Evolutionary conservation across 2,329 filamentous ascomycete genomes (phyloP), one percentile per base, ranked within the genome.

Genomic region (Fusarium sp.): DNA sequence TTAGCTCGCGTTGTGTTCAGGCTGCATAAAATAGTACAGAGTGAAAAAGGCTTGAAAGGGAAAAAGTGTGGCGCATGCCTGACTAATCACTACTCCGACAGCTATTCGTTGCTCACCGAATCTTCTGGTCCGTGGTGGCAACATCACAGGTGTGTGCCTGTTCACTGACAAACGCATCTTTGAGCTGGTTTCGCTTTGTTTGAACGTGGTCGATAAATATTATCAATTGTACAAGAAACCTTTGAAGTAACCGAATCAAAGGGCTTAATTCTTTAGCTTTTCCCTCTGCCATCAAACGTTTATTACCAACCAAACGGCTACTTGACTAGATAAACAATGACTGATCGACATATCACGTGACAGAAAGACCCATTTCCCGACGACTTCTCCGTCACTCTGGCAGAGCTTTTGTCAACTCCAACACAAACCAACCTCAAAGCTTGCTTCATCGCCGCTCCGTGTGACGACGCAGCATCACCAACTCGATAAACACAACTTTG

Each of bases 401-500:
- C 74, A 75, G 64, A 72, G 60, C 65, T 76, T 51, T 75, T 74
- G 68, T 64, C 73, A 74, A 70, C 73, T 68, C 63, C 59, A 59
- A 62, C 67, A 63, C 60, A 73, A 72, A 11, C 58, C 57, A 25
- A 73, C 62, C 13, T 62, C 58, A 59, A 73, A 65, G 53, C 60
- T 69, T 68, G 69, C 63, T 73, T 20, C 62, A 68, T 66, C 62
- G 58, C 64, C 65, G 53, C 58, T 61, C 56, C 16, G 62, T 68
- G 64, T 68, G 50, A 67, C 67, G 53, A 72, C 54, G 60, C 62
- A 61, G 40, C 62, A 63, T 64, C 62, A 53, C 50, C 63, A 57
- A 64, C 66, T 54, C 55, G 36, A 40, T 40, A 59, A 42, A 36
- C 57, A 49, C 14, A 49, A 16, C 29, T 42, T 50, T 61, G 70